Conservation (phyloP, 2,329 filamentous ascomycete species). For the Tolypocladium tundrense region DNA sequence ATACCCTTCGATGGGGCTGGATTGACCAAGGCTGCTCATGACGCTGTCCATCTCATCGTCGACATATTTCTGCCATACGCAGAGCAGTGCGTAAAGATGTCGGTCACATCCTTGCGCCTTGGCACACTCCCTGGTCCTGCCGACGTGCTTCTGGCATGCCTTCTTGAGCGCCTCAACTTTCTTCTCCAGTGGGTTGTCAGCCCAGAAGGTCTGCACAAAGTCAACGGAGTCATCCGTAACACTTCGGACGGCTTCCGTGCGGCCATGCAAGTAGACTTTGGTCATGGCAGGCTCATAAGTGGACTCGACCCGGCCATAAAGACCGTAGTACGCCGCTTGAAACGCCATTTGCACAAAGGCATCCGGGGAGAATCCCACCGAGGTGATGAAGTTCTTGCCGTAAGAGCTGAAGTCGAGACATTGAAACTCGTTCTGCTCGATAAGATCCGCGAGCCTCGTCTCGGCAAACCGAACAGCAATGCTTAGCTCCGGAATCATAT, state of each 20-base stretch:
- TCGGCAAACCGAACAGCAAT: slow-evolving; percentile 93
- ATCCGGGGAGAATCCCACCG: slow-evolving; percentile 92
- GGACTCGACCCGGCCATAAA: slow-evolving; percentile 88
- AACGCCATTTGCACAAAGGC: slow-evolving; percentile 99
- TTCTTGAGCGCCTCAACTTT: slow-evolving; percentile 81
- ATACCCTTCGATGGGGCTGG: slow-evolving; percentile 44
- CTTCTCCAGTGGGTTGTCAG: slow-evolving; percentile 67
- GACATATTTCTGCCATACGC: slow-evolving; percentile 83
- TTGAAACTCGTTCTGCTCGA: slow-evolving; percentile 92
- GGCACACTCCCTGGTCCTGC: slow-evolving; percentile 71
- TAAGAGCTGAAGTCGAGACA: slow-evolving; percentile 83
- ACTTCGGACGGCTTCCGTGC: slow-evolving; percentile 84
- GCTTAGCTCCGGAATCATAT: slow-evolving; percentile 84
- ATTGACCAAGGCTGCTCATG: slow-evolving; percentile 50
- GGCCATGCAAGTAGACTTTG: slow-evolving; percentile 83
- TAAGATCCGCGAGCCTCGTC: slow-evolving; percentile 84
- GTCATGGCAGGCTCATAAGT: slow-evolving; percentile 99
- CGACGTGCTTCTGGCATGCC: slow-evolving; percentile 75
- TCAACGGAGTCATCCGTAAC: slow-evolving; percentile 76
- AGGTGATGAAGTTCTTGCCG: slow-evolving; percentile 96
- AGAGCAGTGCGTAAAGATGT: slow-evolving; percentile 88
- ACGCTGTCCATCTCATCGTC: slow-evolving; percentile 53
- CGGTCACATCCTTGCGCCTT: slow-evolving; percentile 87
- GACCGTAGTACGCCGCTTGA: slow-evolving; percentile 92
- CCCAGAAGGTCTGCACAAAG: slow-evolving; percentile 93